phyloP scores from a whole-genome alignment of 2,329 filamentous ascomycete species.

The Didymella pinodella region DNA sequence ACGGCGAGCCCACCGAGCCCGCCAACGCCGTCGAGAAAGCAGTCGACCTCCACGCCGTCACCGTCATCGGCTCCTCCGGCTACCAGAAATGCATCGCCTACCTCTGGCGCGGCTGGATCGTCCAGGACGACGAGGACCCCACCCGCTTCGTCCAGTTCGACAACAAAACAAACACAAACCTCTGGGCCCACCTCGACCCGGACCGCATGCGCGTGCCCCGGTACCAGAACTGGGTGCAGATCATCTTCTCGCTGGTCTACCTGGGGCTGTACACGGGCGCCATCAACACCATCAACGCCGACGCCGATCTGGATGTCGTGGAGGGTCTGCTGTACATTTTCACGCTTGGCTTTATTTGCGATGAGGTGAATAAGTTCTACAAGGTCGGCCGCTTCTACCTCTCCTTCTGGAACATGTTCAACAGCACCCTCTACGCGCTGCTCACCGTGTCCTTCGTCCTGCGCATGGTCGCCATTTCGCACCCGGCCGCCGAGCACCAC shows the following conservation, averaged over 20 bases:
- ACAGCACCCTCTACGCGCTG: slow-evolving; percentile 80
- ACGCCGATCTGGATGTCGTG: slow-evolving; percentile 81
- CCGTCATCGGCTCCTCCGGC: slow-evolving; percentile 87
- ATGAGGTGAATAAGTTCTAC: slow-evolving; percentile 88
- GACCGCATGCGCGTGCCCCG: slow-evolving; percentile 91
- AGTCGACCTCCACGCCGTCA: slow-evolving; percentile 88
- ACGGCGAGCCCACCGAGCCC: slow-evolving; percentile 74
- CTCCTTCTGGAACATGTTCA: slow-evolving; percentile 97
- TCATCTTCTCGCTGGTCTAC: slow-evolving; percentile 84
- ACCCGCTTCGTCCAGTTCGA: slow-evolving; percentile 89
- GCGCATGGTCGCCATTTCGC: slow-evolving; percentile 78
- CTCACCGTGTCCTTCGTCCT: slow-evolving; percentile 80
- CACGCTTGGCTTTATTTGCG: slow-evolving; percentile 87
- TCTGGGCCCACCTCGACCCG: slow-evolving; percentile 85
- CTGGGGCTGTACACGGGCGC: slow-evolving; percentile 85
- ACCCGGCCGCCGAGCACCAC: slow-evolving; percentile 45
- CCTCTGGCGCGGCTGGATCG: slow-evolving; percentile 93
- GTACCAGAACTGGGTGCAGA: slow-evolving; percentile 90
- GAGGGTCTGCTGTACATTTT: slow-evolving; percentile 90
- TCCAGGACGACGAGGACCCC: slow-evolving; percentile 93
- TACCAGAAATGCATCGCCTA: slow-evolving; percentile 96
- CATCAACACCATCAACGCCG: slow-evolving; percentile 91
- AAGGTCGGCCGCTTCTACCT: slow-evolving; percentile 93
- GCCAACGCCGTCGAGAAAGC: slow-evolving; percentile 92
- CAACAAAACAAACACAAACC: slow-evolving; percentile 78